Base-by-base conservation (phyloP, 1,139 yeast species). In the Pichia sp. region DNA sequence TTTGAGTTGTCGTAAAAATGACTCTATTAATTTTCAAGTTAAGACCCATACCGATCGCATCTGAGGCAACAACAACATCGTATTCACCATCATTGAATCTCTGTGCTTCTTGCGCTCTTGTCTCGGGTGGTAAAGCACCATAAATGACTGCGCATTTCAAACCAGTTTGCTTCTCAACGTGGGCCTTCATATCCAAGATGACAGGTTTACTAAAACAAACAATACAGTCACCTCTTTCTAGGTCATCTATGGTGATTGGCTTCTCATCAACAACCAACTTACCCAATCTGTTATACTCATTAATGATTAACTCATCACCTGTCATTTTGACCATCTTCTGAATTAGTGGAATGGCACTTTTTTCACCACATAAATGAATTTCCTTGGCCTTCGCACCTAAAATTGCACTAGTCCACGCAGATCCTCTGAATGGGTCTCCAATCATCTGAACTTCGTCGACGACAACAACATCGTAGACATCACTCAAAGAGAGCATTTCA, bases 391-490 rank as follows among this genome's bases (percentile, higher is more conserved):
- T 74, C 0, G 79, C 94, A 3, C 97, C 98, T 34, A 91, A 62
- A 3, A 91, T 66, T 0, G 96, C 97, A 50, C 77, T 77, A 0
- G 96, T 84, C 98, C 98, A 91, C 0, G 96, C 94, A 62, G 85
- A 79, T 0, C 99, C 99, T 45, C 99, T 63, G 21, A 64, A 64
- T 6, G 65, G 64, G 55, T 88, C 96, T 5, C 75, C 77, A 50
- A 91, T 76, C 97, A 93, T 87, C 55, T 91, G 99, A 44, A 93
- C 91, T 56, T 91, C 99, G 62, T 91, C 99, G 29, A 91, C 72
- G 18, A 91, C 91, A 36, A 94, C 91, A 16, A 87, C 79, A 47
- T 93, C 98, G 69, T 82, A 74, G 28, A 71, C 69, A 32, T 69
- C 71, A 35, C 64, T 66, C 31, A 77, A 50, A 11, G 91, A 85